Evolutionary conservation across 371 early-diverging fungal genomes (phyloP), one percentile per base, ranked within the genome.

Genomic region (Blastocladiella emersonii): DNA sequence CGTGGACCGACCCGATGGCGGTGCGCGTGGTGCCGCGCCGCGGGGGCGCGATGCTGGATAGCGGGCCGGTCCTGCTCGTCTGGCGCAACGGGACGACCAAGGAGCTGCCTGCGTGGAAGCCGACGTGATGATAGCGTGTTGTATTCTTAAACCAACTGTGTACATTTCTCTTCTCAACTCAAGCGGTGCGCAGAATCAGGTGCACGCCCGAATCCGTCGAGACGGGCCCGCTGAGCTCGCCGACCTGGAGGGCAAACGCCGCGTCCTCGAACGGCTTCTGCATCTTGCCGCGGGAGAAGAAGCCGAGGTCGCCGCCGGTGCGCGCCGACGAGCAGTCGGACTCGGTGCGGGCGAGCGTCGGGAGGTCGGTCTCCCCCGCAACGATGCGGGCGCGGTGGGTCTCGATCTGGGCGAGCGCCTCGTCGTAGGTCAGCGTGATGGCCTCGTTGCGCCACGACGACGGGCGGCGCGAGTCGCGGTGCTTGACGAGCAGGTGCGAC

Each of bases 191-290:
- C 64, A 89, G 67, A 63, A 97, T 94, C 53, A 97, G 72, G 68
- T 97, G 98, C 35, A 93, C 84, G 57, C 98, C 98, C 65, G 90
- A 89, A 64, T 92, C 93, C n/a, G 91, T 85, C 76, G 84, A 85
- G 23, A 97, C 83, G 21, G 89, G 90, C 53, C 75, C 76, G 67
- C 86, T 86, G 63, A 95, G 73, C 72, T 93, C 84, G 6, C 92
- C 93, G 5, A 91, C 87, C 71, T 85, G 64, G 12, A 97, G 78
- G 0, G 79, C 86, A 78, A 86, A 89, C n/a, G 94, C 84, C 3
- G 93, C 92, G 17, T 87, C 78, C 66, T 97, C 95, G 74, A 95
- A 97, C 27, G 89, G 78, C 30, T 84, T 81, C 68, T 89, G 86
- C 89, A 90, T 87, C 67, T 87, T 80, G 32, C 90, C 90, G 8